Base-by-base conservation (phyloP, 352 stramenopile genomes). In the Phytophthora litchii region DNA sequence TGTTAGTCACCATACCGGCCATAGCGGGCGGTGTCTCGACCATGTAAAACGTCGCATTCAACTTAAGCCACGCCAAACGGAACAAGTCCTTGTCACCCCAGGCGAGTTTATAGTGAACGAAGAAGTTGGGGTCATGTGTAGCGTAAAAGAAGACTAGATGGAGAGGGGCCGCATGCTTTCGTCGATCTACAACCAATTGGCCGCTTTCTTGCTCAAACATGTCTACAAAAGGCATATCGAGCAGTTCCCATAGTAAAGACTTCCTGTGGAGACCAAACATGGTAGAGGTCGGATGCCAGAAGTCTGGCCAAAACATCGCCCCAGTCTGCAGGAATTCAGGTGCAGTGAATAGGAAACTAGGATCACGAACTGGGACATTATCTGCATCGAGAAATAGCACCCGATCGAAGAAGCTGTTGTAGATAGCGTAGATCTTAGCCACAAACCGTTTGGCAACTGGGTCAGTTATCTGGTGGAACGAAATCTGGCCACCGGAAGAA, bases 121-220 rank as follows among this genome's bases (percentile, higher is more conserved):
- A 60, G 23, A 77, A 58, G 17, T 67, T 79, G 0, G 78, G 78
- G 0, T 60, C 45, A n/a, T 75, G 73, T 50, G 78, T 78, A 11
- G 67, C 61, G 45, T 82, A 85, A 12, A 78, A 72, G 50, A 67
- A 34, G 4, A 82, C 56, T 5, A 73, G 53, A 11, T 67, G 25
- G 8, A 84, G 55, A 13, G 76, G 63, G 11, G 45, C 54, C 0
- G 50, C 34, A 23, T 72, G 66, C 25, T 60, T 74, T 41, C 45
- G 44, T 20, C 68, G 65, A 54, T 86, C 63, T 14, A 88, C 58
- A 19, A 86, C 34, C 16, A 88, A 32, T 41, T 88, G 78, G 11
- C 78, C 78, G 23, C 75, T 86, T 43, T 88, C 78, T 55, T 88
- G 78, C 52, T 88, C 78, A 46, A 86, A 86, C 78, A 86, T 88